These are phyloP conservation scores for Cytospora mali DNA, from an alignment of 2,329 filamentous ascomycete species.

Conservation along the genomic window DNA sequence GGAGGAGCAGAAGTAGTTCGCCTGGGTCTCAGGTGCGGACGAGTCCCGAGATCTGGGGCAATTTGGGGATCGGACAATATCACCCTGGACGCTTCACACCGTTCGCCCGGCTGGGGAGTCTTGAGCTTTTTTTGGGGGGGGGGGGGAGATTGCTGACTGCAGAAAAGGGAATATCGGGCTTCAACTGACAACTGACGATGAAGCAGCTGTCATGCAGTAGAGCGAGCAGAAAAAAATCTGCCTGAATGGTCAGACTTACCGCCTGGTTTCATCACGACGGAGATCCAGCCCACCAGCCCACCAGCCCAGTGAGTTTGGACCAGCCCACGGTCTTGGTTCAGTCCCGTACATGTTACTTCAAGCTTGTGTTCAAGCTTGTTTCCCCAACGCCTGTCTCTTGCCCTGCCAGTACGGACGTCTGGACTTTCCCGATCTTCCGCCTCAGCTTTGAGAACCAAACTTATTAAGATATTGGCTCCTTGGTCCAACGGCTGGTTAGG, in stretches of 20 bases:
- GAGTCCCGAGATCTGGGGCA: neutral
- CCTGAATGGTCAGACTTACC: neutral
- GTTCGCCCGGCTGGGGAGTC: neutral
- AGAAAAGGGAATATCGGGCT: neutral
- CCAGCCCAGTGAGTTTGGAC: neutral
- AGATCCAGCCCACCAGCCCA: too few species aligned
- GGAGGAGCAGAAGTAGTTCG: neutral
- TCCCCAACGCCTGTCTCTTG: neutral
- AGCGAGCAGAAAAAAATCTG: neutral
- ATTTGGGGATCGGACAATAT: neutral
- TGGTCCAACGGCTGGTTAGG: neutral
- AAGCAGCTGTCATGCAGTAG: neutral
- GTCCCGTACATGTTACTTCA: neutral
- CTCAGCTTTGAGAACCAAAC: neutral
- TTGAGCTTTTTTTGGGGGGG: too few species aligned
- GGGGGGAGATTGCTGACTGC: neutral
- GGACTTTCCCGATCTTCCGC: neutral
- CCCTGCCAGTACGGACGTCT: neutral
- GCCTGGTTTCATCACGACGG: neutral
- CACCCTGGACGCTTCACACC: neutral
- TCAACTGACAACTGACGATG: neutral
- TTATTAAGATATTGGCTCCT: neutral
- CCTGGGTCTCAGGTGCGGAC: neutral
- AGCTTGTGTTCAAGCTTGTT: neutral
- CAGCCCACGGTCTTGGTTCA: neutral